Base-by-base conservation (phyloP, 306 rosid genomes). In the Trifolium repens region DNA sequence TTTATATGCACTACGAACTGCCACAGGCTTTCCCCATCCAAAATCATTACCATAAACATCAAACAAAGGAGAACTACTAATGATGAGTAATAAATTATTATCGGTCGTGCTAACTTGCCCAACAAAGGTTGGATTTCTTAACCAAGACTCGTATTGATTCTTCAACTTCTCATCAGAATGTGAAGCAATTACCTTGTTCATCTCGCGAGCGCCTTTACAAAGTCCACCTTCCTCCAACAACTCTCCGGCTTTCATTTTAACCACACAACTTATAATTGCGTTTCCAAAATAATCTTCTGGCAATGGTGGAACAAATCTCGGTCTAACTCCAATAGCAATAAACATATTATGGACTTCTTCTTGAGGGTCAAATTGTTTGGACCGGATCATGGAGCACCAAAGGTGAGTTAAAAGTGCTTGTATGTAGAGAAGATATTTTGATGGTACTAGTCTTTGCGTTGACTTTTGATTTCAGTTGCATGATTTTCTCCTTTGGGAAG, bases 371-470 rank as follows among this genome's bases (percentile, higher is more conserved):
- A 71, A 26, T 16, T 35, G 24, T 12, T 73, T 63, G 74, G 17
- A 40, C 1, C 82, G 85, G 4, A 72, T 59, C 5, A 83, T 15
- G 12, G 70, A 78, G 5, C 73, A 53, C 89, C 85, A 83, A 1
- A 86, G 57, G 71, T 77, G 87, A 9, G 79, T 79, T 22, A 73
- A 8, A 12, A 82, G 50, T 14, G 81, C 80, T 70, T 85, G 89
- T 22, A 82, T 85, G 89, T 22, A 82, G 50, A 7, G 86, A 85
- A 15, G 88, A 81, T 58, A 85, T 82, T 43, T 75, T 5, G 35
- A 24, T n/a, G 8, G 22, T 37, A 3, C 55, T 8, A 16, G n/a
- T 8, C 35, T 32, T 1, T 32, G 35, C 35, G 6, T 32, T 32
- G 35, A 32, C 35, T 32, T 32, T 32, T 4, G 70, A 80, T 57